Evolutionary conservation across 805 yeast species (phyloP).

Genomic region (Schwanniomyces occidentalis): DNA sequence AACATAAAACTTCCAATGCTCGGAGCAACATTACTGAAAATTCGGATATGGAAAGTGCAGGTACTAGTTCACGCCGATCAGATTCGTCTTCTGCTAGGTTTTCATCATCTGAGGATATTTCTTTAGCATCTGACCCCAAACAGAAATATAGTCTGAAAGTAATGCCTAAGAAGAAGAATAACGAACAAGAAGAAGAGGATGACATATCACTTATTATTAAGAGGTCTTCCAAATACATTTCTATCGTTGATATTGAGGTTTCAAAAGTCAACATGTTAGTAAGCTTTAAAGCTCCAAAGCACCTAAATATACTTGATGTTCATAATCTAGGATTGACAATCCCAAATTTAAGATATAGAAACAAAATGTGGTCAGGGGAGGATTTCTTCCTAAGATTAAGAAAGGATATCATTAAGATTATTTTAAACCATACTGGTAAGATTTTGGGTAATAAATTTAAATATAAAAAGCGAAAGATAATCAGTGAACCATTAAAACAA

Average conservation of each 20-base stretch:
- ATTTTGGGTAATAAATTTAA: constrained; percentile 75
- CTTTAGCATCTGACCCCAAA: constrained; percentile 3
- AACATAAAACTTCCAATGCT: constrained; percentile 4
- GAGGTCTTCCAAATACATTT: constrained; percentile 43
- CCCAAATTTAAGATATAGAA: constrained; percentile 53
- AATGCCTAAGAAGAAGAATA: too few species aligned
- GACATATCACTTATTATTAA: constrained; percentile 42
- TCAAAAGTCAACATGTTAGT: constrained; percentile 48
- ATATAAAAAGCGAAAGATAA: constrained; percentile 28
- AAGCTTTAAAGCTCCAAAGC: constrained; percentile 76
- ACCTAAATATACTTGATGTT: constrained; percentile 70
- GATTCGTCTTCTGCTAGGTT: constrained; percentile 5
- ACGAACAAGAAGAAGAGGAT: constrained; percentile 20
- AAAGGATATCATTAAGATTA: constrained; percentile 58
- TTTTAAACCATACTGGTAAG: constrained; percentile 70
- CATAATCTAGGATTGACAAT: constrained; percentile 66
- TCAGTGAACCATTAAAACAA: constrained; percentile 38
- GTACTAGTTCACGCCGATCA: constrained; percentile 1
- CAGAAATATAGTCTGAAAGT: constrained; percentile 7
- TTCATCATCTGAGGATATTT: constrained; percentile 8
- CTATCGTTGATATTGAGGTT: constrained; percentile 38
- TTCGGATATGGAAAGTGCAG: background rate
- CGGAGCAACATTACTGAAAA: constrained; percentile 1
- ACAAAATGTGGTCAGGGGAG: constrained; percentile 58
- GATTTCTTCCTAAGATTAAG: constrained; percentile 66